phyloP scores from a whole-genome alignment of 176 grass and related monocot species.

The Secale cereale region DNA sequence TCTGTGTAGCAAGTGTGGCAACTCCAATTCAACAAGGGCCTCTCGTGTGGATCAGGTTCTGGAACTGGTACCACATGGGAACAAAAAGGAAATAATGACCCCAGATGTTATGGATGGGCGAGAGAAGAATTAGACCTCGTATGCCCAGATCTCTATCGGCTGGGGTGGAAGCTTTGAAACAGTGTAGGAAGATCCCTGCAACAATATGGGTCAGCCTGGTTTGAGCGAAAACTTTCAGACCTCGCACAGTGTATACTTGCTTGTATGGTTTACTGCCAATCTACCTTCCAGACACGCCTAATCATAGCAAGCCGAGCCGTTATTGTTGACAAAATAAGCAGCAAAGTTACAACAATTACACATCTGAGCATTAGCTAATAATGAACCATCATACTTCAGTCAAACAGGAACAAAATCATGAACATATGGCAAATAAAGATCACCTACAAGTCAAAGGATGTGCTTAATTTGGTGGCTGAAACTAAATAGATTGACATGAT shows the following conservation, averaged over 20 bases:
- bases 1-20: slow-evolving; percentile 83
- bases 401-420: neutral
- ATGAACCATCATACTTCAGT: neutral
- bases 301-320: slow-evolving; percentile 66
- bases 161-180: slow-evolving; percentile 63
- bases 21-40: slow-evolving; percentile 76
- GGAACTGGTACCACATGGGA: too few species aligned
- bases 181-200: slow-evolving; percentile 62
- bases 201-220: neutral
- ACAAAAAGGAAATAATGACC: too few species aligned
- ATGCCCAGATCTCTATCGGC: slow-evolving; percentile 83
- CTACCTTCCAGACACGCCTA: slow-evolving; percentile 66
- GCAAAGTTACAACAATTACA: neutral
- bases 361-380: neutral
- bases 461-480: too few species aligned
- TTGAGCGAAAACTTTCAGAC: slow-evolving; percentile 1
- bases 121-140: slow-evolving; percentile 65
- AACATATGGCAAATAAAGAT: neutral
- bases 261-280: neutral
- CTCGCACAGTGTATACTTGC: slow-evolving; percentile 1
- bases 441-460: neutral
- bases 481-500: too few species aligned
- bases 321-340: slow-evolving; percentile 46
- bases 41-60: slow-evolving; percentile 49
- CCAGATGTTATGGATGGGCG: too few species aligned